Percentiles rank a stretch among this genome's conserved stretches.
Conservation (phyloP, 352 stramenopile genomes). For the Globisporangium heterothallicum region DNA sequence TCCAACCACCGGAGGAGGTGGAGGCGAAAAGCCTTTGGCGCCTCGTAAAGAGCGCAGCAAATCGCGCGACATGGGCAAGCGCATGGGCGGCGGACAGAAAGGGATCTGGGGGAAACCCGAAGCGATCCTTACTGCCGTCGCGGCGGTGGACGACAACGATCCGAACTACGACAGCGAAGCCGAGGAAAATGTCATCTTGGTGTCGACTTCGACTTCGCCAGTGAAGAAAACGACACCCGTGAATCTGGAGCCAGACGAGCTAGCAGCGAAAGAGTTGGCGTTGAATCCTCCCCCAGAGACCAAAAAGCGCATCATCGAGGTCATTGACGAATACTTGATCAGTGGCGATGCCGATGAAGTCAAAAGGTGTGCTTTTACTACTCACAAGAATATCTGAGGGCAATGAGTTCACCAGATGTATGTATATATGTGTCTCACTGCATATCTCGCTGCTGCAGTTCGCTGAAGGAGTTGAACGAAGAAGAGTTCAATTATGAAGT, state of each 20-base stretch:
- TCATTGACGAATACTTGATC: constrained; percentile 86
- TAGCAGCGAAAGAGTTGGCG: constrained; percentile 73
- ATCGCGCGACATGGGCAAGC: constrained; percentile 79
- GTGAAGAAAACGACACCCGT: constrained; percentile 34
- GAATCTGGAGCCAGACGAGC: constrained; percentile 54
- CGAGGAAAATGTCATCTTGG: constrained; percentile 86
- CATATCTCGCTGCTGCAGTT: constrained; percentile 24
- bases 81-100: constrained; percentile 85
- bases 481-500: constrained; percentile 88
- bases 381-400: neutral
- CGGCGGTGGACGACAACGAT: constrained; percentile 85
- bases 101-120: constrained; percentile 75
- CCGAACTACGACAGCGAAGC: constrained; percentile 92
- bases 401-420: too few relatives aligned
- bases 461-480: constrained; percentile 59
- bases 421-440: neutral
- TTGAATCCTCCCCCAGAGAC: constrained; percentile 64
- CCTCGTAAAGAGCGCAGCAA: constrained; percentile 80
- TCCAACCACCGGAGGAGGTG: constrained; percentile 14
- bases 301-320: constrained; percentile 90
- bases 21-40: constrained; percentile 46
- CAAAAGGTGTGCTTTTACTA: constrained; percentile 25
- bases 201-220: constrained; percentile 47
- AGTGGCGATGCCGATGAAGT: constrained; percentile 90
- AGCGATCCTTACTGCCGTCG: constrained; percentile 59